Evolutionary conservation across 2,329 filamentous ascomycete species (phyloP).

Genomic region (Pseudogymnoascus sp.): DNA sequence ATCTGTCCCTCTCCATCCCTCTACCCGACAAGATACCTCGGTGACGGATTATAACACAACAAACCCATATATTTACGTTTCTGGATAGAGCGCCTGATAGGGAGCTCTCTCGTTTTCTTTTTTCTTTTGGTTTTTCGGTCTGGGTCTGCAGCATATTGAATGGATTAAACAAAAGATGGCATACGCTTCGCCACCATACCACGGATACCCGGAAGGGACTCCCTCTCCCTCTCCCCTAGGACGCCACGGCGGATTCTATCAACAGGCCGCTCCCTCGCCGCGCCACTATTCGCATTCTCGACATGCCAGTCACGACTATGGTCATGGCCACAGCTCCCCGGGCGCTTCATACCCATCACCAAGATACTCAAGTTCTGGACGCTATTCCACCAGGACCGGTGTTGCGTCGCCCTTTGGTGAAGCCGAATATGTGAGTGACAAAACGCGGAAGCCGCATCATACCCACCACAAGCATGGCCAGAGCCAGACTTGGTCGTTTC

Average conservation of each 20-base stretch:
- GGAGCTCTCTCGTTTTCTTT: constrained; percentile 2
- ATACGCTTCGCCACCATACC: constrained; percentile 20
- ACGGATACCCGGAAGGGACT: constrained; percentile 25
- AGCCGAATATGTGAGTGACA: constrained; percentile 32
- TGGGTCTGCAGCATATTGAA: constrained; percentile 5
- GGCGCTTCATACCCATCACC: constrained; percentile 26
- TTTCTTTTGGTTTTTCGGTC: constrained; percentile 8
- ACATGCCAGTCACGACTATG: constrained; percentile 27
- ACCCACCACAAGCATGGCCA: constrained; percentile 24
- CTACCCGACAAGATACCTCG: constrained; percentile 12
- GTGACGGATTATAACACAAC: constrained; percentile 11
- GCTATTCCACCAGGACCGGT: constrained; percentile 27
- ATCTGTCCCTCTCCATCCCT: constrained; percentile 6
- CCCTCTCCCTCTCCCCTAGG: constrained; percentile 28
- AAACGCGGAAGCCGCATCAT: constrained; percentile 20
- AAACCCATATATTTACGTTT: constrained; percentile 8
- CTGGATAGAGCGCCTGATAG: constrained; percentile 4
- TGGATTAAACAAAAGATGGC: constrained; percentile 10
- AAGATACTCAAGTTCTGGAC: constrained; percentile 30
- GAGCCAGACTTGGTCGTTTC: constrained; percentile 10
- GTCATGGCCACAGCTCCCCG: constrained; percentile 22
- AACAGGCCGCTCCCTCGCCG: constrained; percentile 22
- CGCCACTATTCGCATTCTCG: constrained; percentile 24
- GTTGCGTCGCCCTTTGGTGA: constrained; percentile 15
- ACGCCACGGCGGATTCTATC: constrained; percentile 25